Evolutionary conservation across 495 filamentous ascomycete genomes (phyloP).

Genomic region (Neurospora tetraspora): DNA sequence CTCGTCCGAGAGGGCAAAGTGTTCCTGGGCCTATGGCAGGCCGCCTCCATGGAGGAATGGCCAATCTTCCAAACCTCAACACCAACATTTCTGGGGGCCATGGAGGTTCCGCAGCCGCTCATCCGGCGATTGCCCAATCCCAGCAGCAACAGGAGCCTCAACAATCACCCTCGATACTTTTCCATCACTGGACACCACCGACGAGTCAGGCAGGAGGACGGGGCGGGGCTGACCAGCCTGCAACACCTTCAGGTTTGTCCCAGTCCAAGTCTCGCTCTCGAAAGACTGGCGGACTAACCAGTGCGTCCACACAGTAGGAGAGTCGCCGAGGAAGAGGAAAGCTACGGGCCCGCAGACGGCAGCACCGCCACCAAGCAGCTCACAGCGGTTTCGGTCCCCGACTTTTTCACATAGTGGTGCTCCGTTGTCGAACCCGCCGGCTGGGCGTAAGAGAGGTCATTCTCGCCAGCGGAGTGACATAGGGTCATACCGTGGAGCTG

Average conservation of each 20-base stretch:
- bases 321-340: slow-evolving; percentile 69
- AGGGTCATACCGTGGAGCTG: slow-evolving; percentile 36
- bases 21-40: slow-evolving; percentile 24
- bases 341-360: slow-evolving; percentile 52
- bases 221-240: slow-evolving; percentile 46
- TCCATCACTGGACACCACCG: slow-evolving; percentile 88
- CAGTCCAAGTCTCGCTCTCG: slow-evolving; percentile 42
- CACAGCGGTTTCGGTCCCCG: slow-evolving; percentile 45
- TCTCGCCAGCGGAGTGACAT: slow-evolving; percentile 62
- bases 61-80: slow-evolving; percentile 23
- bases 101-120: slow-evolving; percentile 13
- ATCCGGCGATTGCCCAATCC: slow-evolving; percentile 20
- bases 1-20: slow-evolving; percentile 29
- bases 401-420: slow-evolving; percentile 48
- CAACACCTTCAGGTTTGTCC: slow-evolving; percentile 59
- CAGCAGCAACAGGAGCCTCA: slow-evolving; percentile 38
- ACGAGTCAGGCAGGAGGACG: slow-evolving; percentile 43
- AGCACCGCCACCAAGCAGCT: slow-evolving; percentile 42
- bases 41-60: slow-evolving; percentile 9
- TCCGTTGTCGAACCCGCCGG: slow-evolving; percentile 40
- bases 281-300: slow-evolving; percentile 39
- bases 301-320: slow-evolving; percentile 40
- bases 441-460: slow-evolving; percentile 52
- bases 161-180: slow-evolving; percentile 62
- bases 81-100: slow-evolving; percentile 21